Evolutionary conservation across 768 basidiomycete genomes (phyloP), one percentile per base, ranked within the genome.

Genomic region (Hypsizygus marmoreus): DNA sequence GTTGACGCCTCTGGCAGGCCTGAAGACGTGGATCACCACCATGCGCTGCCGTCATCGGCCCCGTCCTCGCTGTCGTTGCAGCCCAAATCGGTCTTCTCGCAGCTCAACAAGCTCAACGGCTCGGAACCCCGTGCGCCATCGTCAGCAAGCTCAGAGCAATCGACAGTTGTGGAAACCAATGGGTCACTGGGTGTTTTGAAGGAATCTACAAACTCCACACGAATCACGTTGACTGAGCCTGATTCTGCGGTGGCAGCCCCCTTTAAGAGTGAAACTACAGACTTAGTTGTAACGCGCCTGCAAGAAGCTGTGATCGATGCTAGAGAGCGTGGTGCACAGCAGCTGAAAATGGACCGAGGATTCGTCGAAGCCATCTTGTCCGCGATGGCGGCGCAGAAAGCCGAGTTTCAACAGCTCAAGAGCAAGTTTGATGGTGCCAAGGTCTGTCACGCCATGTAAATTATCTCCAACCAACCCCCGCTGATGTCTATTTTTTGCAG

Each of bases 401-500:
- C 73, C 19, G 85, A 86, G 45, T 77, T 79, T 49, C 51, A 65
- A 25, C 77, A 81, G 35, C 69, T 97, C 58, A 91, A 86, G 62
- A 75, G 67, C 44, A 89, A 82, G 64, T 80, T 95, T 50, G 91
- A 94, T 61, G 86, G 87, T 8, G 82, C 90, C 62, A 91, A 94
- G 81, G 95, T 95, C 53, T 49, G 80, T 47, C 32, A 45, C 65
- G n/a, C 19, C 2, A 22, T 37, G 25, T 40, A 24, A 30, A 33
- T 49, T 34, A 14, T 28, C 30, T 39, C 5, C 43, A 40, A 22
- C 23, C 26, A 17, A 11, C 30, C 28, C 32, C 34, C 36, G 32
- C 41, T 43, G 29, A 40, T 51, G 42, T 26, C 37, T 31, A 41
- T 13, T 28, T 35, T 41, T 37, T 24, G 25, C 61, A 99, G 95